A percentile compares a stretch with the other conserved stretches of the same genome.
Conservation (phyloP, 2,329 filamentous ascomycete species). For the Fusarium heterosporum region DNA sequence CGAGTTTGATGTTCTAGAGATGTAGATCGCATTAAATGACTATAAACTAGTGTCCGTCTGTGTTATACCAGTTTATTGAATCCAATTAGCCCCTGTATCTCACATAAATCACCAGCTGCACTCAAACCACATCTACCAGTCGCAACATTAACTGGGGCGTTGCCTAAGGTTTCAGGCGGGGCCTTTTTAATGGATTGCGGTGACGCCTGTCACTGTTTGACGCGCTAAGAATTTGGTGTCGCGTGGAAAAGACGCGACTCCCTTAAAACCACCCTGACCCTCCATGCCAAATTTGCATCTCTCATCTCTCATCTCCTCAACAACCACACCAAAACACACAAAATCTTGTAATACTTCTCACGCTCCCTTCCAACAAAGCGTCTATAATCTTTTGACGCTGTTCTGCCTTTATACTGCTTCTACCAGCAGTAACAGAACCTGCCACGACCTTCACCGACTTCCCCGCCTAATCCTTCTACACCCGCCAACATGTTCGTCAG, state of each 20-base stretch:
- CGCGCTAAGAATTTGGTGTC: constrained; percentile 52
- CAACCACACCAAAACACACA: constrained; percentile 39
- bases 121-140: constrained; percentile 10
- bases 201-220: constrained; percentile 40
- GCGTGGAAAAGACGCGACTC: constrained; percentile 52
- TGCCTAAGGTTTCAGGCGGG: constrained; percentile 46
- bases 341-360: constrained; percentile 27
- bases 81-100: neutral
- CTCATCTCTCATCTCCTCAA: constrained; percentile 44
- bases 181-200: constrained; percentile 48
- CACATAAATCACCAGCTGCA: constrained; percentile 19
- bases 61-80: neutral
- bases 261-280: constrained; percentile 53
- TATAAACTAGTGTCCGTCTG: neutral
- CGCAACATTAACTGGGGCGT: constrained; percentile 32
- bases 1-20: neutral
- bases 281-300: constrained; percentile 41
- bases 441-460: constrained; percentile 34
- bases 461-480: constrained; percentile 37
- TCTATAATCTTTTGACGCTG: constrained; percentile 32
- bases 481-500: constrained; percentile 68
- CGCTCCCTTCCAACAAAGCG: constrained; percentile 32
- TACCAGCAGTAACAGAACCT: constrained; percentile 44
- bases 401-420: constrained; percentile 43
- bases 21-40: constrained; percentile 3